Base-by-base conservation (phyloP, 169 alveolate species). In the Plasmodium reichenowi region DNA sequence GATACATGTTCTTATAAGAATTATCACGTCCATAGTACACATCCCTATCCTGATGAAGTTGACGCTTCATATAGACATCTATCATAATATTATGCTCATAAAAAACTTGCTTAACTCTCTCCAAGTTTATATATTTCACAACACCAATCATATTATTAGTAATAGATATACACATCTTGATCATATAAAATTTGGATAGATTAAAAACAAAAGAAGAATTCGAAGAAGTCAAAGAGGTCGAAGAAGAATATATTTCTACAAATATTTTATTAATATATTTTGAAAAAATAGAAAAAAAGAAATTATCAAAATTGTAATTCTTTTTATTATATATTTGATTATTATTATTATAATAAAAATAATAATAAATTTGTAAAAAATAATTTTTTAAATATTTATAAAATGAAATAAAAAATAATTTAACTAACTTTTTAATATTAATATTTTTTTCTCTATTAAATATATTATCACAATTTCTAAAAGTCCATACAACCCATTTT, bases 401-500 rank as follows among this genome's bases (percentile, higher is more conserved):
- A 24, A 54, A 68, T 26, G 91, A 56, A n/a, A 68, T n/a, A 83
- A 83, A 83, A 67, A 83, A 83, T 60, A 83, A 66, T 47, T 83
- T 83, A 1, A 83, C 83, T 17, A 83, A 9, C 59, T 68, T 68
- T 26, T 68, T 83, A 38, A 68, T 67, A 47, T 83, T 48, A n/a
- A 83, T 68, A 45, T 68, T 48, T 43, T 83, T 83, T 29, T 83
- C 83, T 48, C 72, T 83, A 56, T 68, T 68, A 29, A 83, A 83
- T 20, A 54, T 26, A 15, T 68, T 24, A 13, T 68, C 74, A 54
- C 73, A 52, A 68, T 83, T 54, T 7, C 58, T 22, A 59, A 83
- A 67, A 4, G 71, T 72, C 91, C 91, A 83, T 7, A 15, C 47
- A n/a, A 56, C 72, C 91, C 91, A 83, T 48, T 83, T 83, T 2